A percentile compares a stretch with the other conserved stretches of the same genome.
Evolutionary conservation across 106 monocot genomes (phyloP).

Genomic region (Posidonia australis): DNA sequence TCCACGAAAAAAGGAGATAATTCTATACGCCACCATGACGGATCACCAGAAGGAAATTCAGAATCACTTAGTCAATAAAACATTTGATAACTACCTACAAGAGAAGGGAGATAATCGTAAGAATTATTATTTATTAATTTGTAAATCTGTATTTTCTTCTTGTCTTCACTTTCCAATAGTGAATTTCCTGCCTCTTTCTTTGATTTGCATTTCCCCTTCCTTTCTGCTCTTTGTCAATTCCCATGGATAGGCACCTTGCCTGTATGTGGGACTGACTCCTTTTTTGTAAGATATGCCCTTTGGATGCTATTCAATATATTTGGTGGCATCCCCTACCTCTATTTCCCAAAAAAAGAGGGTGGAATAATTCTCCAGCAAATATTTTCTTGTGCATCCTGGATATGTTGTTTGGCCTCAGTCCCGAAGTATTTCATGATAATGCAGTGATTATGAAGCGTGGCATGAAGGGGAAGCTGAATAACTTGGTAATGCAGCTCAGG

Average conservation of each 20-base stretch:
- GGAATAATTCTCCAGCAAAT: no score
- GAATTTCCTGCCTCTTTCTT: not conserved
- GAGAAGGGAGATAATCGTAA: conserved; percentile 28
- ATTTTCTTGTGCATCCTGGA: not conserved
- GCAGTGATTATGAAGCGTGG: conserved; percentile 45
- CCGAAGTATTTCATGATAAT: not conserved
- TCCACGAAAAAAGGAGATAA: conserved; percentile 94
- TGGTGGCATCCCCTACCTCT: no score
- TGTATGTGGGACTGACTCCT: no score
- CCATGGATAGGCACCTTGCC: not conserved
- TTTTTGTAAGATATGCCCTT: no score
- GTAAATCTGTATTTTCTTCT: not conserved
- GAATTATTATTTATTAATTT: conserved; percentile 3
- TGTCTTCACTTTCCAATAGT: no score
- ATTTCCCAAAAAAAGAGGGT: no score
- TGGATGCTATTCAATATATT: not conserved
- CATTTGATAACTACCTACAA: conserved; percentile 60
- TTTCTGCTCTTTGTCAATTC: not conserved
- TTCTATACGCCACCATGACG: conserved; percentile 92
- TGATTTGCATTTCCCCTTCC: no score
- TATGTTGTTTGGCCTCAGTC: not conserved
- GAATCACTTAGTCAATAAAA: conserved; percentile 59
- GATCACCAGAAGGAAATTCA: conserved; percentile 72
- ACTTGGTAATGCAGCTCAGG: conserved; percentile 68
- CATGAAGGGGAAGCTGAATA: conserved; percentile 65